A percentile compares a stretch with the other conserved stretches of the same genome.
These are phyloP conservation scores for Ananas comosus DNA, from an alignment of 176 grass and related monocot genomes.

Conservation along the genomic window DNA sequence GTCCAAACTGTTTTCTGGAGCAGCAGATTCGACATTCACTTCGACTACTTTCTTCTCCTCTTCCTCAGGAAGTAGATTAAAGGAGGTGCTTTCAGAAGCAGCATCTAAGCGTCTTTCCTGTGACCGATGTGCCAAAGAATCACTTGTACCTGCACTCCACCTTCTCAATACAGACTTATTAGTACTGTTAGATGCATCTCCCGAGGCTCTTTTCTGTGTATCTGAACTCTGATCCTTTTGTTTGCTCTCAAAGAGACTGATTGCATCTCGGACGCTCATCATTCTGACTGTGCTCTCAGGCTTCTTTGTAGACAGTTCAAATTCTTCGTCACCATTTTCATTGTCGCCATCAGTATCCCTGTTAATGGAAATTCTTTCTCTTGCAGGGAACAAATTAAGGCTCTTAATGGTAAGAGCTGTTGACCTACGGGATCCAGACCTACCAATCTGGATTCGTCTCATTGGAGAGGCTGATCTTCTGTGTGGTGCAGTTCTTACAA, in stretches of 20 bases:
- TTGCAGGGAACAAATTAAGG: conserved; percentile 74
- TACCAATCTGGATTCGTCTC: conserved; percentile 93
- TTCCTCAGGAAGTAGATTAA: conserved; percentile 17
- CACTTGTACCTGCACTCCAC: conserved; percentile 88
- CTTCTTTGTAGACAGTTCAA: conserved; percentile 55
- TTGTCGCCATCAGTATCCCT: conserved; percentile 51
- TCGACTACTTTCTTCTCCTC: conserved; percentile 34
- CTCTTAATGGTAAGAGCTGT: conserved; percentile 91
- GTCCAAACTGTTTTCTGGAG: conserved; percentile 7
- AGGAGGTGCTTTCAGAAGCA: conserved; percentile 39
- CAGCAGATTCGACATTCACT: conserved; percentile 28
- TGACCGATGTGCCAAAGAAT: conserved; percentile 37
- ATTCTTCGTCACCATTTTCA: conserved; percentile 47
- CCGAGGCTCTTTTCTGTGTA: conserved; percentile 49
- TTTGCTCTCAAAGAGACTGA: conserved; percentile 95
- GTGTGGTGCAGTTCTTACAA: conserved; percentile 77
- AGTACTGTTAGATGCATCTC: conserved; percentile 36
- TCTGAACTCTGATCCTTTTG: conserved; percentile 61
- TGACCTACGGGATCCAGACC: conserved; percentile 88
- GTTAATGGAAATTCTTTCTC: conserved; percentile 59
- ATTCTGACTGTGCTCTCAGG: conserved; percentile 62
- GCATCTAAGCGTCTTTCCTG: conserved; percentile 52
- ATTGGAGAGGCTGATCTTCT: conserved; percentile 96
- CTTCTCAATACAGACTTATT: conserved; percentile 80
- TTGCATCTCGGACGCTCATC: conserved; percentile 95